phyloP scores from a whole-genome alignment of 2,329 filamentous ascomycete genomes.

The Scedosporium dehoogii region DNA sequence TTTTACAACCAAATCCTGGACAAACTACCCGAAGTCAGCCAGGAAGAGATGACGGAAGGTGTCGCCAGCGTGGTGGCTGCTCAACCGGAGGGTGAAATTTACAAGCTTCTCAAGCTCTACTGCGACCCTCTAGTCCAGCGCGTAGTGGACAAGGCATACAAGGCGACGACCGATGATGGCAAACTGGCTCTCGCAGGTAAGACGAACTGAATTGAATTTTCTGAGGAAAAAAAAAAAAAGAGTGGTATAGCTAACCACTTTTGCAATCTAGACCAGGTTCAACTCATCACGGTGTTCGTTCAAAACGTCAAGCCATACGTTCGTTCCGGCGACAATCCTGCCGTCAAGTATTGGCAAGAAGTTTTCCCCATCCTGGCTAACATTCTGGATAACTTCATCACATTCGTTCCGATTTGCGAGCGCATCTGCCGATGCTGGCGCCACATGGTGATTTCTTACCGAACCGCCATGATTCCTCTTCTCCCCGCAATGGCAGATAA shows the following conservation, averaged over 20 bases:
- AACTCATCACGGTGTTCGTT: constrained; percentile 84
- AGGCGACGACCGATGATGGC: constrained; percentile 69
- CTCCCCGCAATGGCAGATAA: constrained; percentile 81
- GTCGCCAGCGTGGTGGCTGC: constrained; percentile 86
- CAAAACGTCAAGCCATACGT: constrained; percentile 69
- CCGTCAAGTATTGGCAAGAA: constrained; percentile 92
- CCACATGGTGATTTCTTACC: constrained; percentile 92
- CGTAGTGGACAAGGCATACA: constrained; percentile 78
- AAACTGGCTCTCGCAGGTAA: constrained; percentile 78
- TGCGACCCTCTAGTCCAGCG: constrained; percentile 82
- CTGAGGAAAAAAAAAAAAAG: constrained; percentile 5
- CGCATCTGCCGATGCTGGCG: constrained; percentile 92
- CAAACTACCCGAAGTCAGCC: constrained; percentile 72
- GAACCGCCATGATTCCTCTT: constrained; percentile 77
- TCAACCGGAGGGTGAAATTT: constrained; percentile 71
- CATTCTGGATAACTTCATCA: constrained; percentile 78
- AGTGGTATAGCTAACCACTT: constrained; percentile 12
- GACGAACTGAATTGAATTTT: constrained; percentile 14
- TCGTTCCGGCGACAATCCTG: constrained; percentile 66
- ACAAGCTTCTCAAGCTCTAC: constrained; percentile 80
- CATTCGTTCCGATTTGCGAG: constrained; percentile 83
- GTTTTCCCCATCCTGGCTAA: constrained; percentile 81
- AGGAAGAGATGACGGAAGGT: constrained; percentile 94
- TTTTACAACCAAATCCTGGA: constrained; percentile 91
- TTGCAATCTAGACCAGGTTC: constrained; percentile 60